phyloP scores from a whole-genome alignment of 768 basidiomycete species.

The Leucosporidium yakuticum region DNA sequence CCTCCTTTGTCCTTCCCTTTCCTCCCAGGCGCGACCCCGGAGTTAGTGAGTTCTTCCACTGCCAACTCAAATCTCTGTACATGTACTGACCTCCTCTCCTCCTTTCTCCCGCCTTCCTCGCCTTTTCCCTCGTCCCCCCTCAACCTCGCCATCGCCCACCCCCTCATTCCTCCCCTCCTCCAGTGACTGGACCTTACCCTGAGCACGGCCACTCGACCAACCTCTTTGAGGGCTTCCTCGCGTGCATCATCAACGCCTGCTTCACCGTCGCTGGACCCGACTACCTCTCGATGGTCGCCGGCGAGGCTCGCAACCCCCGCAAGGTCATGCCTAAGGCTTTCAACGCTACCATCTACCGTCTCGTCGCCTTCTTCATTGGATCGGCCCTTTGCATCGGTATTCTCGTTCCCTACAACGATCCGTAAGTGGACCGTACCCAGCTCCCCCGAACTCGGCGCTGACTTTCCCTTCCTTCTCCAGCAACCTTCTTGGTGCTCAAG shows the following conservation, averaged over 20 bases:
- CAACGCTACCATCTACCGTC: conserved; percentile 61
- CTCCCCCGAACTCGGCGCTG: neutral
- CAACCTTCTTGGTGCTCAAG: neutral
- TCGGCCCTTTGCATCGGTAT: conserved; percentile 72
- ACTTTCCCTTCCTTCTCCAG: neutral
- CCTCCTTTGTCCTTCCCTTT: too few relatives aligned
- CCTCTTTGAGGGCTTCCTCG: neutral
- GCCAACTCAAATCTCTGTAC: too few relatives aligned
- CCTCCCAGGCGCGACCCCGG: too few relatives aligned
- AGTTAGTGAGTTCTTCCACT: too few relatives aligned
- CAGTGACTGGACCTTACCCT: too few relatives aligned
- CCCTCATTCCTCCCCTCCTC: too few relatives aligned
- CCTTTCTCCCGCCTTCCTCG: too few relatives aligned
- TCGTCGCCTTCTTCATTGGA: conserved; percentile 62
- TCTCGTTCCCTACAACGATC: conserved; percentile 69
- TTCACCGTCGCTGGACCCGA: conserved; percentile 7
- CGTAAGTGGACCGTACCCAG: conserved; percentile 52
- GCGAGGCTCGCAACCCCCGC: conserved; percentile 48
- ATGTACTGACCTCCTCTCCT: too few relatives aligned
- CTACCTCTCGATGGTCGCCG: conserved; percentile 39
- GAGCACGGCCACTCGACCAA: too few relatives aligned
- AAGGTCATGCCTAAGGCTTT: conserved; percentile 55
- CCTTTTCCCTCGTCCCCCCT: too few relatives aligned
- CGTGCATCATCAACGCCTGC: conserved; percentile 2
- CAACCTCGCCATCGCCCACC: too few relatives aligned